Percentiles rank a stretch among this genome's conserved stretches.
These are phyloP conservation scores for Pseudogymnoascus destructans DNA, from an alignment of 2,329 filamentous ascomycete species.

Conservation along the genomic window DNA sequence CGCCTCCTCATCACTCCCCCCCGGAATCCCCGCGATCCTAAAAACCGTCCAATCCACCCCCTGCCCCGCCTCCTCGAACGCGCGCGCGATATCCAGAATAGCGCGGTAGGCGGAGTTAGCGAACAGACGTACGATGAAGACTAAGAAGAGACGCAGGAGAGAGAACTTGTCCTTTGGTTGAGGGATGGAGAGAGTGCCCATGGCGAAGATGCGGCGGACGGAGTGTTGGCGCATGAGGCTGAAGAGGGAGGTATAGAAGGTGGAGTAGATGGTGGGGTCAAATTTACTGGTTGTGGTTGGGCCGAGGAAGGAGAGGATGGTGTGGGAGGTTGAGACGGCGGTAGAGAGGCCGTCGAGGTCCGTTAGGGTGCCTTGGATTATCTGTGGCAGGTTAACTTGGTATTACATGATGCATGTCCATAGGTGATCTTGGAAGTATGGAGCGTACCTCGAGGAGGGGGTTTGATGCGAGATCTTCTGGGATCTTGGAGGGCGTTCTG, in stretches of 20 bases:
- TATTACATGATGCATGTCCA: conserved; percentile 16
- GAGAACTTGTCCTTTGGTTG: conserved; percentile 15
- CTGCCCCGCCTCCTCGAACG: conserved; percentile 17
- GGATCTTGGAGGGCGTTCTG: conserved; percentile 19
- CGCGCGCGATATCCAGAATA: conserved; percentile 17
- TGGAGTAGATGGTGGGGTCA: conserved; percentile 19
- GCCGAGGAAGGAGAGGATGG: background rate
- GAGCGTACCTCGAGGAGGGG: conserved; percentile 12
- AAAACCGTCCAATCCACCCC: conserved; percentile 21
- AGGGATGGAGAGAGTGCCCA: conserved; percentile 18
- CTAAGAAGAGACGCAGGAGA: conserved; percentile 18
- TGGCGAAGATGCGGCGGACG: conserved; percentile 19
- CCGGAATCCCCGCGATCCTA: conserved; percentile 16
- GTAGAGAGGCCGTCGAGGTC: conserved; percentile 16
- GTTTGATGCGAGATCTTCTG: conserved; percentile 17
- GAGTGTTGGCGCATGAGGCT: conserved; percentile 13
- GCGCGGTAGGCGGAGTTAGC: conserved; percentile 18
- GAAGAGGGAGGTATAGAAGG: conserved; percentile 18
- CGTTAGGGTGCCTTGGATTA: conserved; percentile 10
- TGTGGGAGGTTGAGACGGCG: conserved; percentile 16
- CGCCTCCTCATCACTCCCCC: conserved; percentile 8
- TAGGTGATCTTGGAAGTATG: conserved; percentile 16
- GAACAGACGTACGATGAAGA: conserved; percentile 18
- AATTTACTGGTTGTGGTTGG: conserved; percentile 1
- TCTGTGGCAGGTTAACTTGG: conserved; percentile 18